Evolutionary conservation across 768 basidiomycete genomes (phyloP).

Genomic region (Rhizopogon sp.): DNA sequence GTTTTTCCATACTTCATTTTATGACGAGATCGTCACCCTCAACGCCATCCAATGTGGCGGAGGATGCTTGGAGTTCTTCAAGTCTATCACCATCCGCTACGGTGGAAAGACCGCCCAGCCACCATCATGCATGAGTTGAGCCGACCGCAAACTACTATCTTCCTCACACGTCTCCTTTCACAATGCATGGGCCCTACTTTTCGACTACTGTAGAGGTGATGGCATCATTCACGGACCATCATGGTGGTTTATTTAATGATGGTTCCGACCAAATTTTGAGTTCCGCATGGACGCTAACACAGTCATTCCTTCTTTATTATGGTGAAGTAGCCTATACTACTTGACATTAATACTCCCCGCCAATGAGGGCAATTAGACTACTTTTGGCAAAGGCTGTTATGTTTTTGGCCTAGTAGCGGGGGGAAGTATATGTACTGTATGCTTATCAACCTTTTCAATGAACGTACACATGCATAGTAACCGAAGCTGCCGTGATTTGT

Average conservation of each 20-base stretch:
- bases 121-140: slow-evolving; percentile 56
- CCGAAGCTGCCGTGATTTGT: not conserved
- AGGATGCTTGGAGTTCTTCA: slow-evolving; percentile 56
- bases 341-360: no score
- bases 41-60: slow-evolving; percentile 43
- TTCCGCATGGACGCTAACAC: not conserved
- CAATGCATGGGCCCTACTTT: slow-evolving; percentile 54
- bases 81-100: slow-evolving; percentile 54
- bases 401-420: not conserved
- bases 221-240: slow-evolving; percentile 58
- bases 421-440: no score
- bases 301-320: no score
- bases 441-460: no score
- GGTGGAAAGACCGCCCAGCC: slow-evolving; percentile 51
- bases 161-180: not conserved
- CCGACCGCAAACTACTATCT: not conserved
- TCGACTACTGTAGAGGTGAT: slow-evolving; percentile 41
- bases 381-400: not conserved
- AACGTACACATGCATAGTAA: not conserved
- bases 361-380: not conserved
- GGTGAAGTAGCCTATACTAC: no score
- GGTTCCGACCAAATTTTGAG: slow-evolving; percentile 18
- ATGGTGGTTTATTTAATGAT: slow-evolving; percentile 48
- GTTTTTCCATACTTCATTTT: slow-evolving; percentile 35
- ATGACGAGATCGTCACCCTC: slow-evolving; percentile 20